Conservation (phyloP, 768 basidiomycete species). For the Tylopilus intermedius region DNA sequence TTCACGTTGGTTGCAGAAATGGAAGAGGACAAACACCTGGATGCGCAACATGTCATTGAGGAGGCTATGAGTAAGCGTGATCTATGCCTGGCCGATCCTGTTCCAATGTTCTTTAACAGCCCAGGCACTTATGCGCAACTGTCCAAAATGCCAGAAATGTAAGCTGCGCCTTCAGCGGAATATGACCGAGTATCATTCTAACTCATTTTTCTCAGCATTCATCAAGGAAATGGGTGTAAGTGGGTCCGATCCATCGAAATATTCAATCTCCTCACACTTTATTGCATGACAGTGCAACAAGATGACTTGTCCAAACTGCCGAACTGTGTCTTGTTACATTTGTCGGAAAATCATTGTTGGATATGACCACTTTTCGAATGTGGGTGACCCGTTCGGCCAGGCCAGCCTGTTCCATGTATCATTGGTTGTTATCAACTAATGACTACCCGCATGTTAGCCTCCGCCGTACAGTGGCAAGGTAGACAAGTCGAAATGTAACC, state of each 20-base stretch:
- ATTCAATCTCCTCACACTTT: background rate
- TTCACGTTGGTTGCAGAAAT: slow-evolving; percentile 44
- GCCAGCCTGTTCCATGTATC: background rate
- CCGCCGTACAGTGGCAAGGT: slow-evolving; percentile 14
- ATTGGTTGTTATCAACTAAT: slow-evolving; percentile 4
- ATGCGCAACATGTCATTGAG: slow-evolving; percentile 75
- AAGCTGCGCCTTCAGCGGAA: slow-evolving; percentile 9
- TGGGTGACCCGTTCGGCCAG: slow-evolving; percentile 23
- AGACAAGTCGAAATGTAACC: slow-evolving; percentile 48
- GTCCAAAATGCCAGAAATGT: slow-evolving; percentile 84
- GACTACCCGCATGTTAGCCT: slow-evolving; percentile 12
- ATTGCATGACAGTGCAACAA: slow-evolving; percentile 74
- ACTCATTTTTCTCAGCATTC: slow-evolving; percentile 48
- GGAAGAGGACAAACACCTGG: slow-evolving; percentile 68
- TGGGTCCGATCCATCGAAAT: slow-evolving; percentile 4
- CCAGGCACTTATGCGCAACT: slow-evolving; percentile 78
- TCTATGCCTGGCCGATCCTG: slow-evolving; percentile 2
- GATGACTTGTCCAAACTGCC: slow-evolving; percentile 75
- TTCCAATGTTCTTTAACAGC: slow-evolving; percentile 37
- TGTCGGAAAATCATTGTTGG: slow-evolving; percentile 70
- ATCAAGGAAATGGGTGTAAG: slow-evolving; percentile 75
- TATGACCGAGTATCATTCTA: background rate
- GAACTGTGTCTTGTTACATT: slow-evolving; percentile 75
- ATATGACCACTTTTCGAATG: slow-evolving; percentile 71
- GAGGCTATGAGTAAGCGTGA: slow-evolving; percentile 80